Evolutionary conservation across 257 asterid genomes (phyloP), one percentile per base, ranked within the genome.

Genomic region (Solanum bukasovii): DNA sequence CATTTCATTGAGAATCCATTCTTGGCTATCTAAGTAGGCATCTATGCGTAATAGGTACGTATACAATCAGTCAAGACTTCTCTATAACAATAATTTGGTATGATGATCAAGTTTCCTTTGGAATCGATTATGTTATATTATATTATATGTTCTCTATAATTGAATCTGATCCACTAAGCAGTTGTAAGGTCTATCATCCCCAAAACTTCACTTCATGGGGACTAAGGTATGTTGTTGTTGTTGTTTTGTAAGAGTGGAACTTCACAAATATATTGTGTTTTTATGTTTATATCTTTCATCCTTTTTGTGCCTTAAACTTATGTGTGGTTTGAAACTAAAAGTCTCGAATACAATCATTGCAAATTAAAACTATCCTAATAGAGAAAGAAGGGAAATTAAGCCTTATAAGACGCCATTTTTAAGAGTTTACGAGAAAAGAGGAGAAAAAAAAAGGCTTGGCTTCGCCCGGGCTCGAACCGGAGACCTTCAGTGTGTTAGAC

Each of bases 401-500:
- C 21, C 23, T 49, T 49, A 14, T 2, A 2, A 5, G 20, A 46
- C 1, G 7, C 3, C 0, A 13, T 46, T 13, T 46, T 46, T 46
- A 46, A 0, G 59, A 46, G 59, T 46, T 46, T 46, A 49, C 21
- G 20, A 49, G 59, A 49, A 13, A 49, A 49, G 59, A 49, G 59
- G 20, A 14, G 59, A 5, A 49, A 5, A 49, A 46, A 13, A 46
- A 46, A 13, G 52, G 16, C 6, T 42, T 92, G 96, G 94, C 98
- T 81, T 94, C 94, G 95, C 94, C 95, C 95, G 95, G 95, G 33
- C 73, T 93, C 92, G 94, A 93, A 93, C 95, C 96, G 94, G 96
- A 92, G 98, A 94, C 96, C 96, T 94, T 94, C 95, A 92, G 98
- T 93, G 96, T 93, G 96, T 94, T 94, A 93, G 95, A 94, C 95